Evolutionary conservation across 306 rosid species (phyloP).

Genomic region (Prinsepia uniflora): DNA sequence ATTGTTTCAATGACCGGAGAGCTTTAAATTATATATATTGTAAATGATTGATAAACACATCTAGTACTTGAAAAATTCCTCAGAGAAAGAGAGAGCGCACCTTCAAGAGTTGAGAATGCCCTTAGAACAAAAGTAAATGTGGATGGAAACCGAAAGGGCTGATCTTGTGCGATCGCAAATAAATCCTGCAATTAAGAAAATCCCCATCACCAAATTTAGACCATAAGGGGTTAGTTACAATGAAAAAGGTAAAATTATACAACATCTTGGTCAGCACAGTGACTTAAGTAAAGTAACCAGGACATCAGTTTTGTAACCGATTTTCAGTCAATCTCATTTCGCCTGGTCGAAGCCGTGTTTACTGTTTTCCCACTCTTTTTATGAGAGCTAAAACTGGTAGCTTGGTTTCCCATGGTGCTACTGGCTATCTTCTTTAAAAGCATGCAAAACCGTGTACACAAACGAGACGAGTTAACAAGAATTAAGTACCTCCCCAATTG

Average conservation of each 20-base stretch:
- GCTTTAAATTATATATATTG: not conserved
- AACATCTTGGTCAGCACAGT: not conserved
- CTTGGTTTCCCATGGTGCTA: not conserved
- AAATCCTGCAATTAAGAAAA: conserved; percentile 56
- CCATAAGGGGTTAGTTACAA: not conserved
- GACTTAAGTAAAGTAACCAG: conserved; percentile 2
- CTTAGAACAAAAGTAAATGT: conserved; percentile 80
- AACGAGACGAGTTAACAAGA: not conserved
- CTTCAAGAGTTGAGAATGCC: conserved; percentile 94
- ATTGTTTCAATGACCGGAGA: not conserved
- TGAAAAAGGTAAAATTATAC: not conserved
- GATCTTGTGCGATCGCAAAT: conserved; percentile 85
- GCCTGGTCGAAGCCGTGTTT: not conserved
- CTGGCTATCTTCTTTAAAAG: not conserved
- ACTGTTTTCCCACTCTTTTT: not conserved
- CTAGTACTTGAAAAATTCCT: not conserved
- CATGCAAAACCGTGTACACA: not conserved
- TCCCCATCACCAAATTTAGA: not conserved
- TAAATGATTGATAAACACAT: not conserved
- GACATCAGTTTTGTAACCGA: not conserved
- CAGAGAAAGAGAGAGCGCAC: conserved; percentile 34
- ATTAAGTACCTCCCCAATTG: conserved; percentile 67
- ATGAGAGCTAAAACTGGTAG: not conserved
- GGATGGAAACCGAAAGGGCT: conserved; percentile 88
- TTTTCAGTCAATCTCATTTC: not conserved